Evolutionary conservation across 495 filamentous ascomycete genomes (phyloP), one percentile per base, ranked within the genome.

Genomic region (Pyrenopolyporus hunteri): DNA sequence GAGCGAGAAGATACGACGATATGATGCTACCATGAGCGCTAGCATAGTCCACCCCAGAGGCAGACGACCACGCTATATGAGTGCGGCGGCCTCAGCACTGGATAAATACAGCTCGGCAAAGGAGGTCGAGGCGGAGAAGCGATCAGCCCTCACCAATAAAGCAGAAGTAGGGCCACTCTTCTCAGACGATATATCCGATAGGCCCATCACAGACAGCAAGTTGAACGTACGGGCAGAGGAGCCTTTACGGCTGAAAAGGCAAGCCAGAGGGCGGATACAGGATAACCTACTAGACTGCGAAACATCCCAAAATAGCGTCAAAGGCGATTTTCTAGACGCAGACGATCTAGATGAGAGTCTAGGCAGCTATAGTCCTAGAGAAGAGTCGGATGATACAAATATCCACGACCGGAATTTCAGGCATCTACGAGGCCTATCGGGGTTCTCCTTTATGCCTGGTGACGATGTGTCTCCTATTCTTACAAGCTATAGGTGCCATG

Each of bases 1-100:
- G 7, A 71, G 68, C 31, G 47, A 71, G 13, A 69, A 44, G 40
- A 45, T 69, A 14, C 66, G 68, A 20, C 43, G 13, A 45, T 39
- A 50, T 6, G 64, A 70, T 22, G 46, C 46, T 5, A 9, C 16
- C 11, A 10, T 26, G 1, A 47, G 36, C 1, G 9, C 14, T 7
- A 20, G 2, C 3, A 35, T 32, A n/a, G 4, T 22, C 13, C 19
- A 23, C 16, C 11, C 8, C 26, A 49, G 35, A 51, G 14, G 19
- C 16, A 52, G 48, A 31, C 32, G 20, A 4, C 5, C 23, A 47
- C 57, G 26, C 5, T 50, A 44, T 31, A 11, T 13, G 14, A 32
- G 11, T 20, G 4, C 4, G n/a, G 35, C 13, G 19, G 6, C 23
- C 26, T 20, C 14, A 37, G 45, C 10, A 28, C 22, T 37, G 2